A percentile compares a stretch with the other conserved stretches of the same genome.
Conservation (phyloP, 768 basidiomycete genomes). For the Crassisporium funariophilum region DNA sequence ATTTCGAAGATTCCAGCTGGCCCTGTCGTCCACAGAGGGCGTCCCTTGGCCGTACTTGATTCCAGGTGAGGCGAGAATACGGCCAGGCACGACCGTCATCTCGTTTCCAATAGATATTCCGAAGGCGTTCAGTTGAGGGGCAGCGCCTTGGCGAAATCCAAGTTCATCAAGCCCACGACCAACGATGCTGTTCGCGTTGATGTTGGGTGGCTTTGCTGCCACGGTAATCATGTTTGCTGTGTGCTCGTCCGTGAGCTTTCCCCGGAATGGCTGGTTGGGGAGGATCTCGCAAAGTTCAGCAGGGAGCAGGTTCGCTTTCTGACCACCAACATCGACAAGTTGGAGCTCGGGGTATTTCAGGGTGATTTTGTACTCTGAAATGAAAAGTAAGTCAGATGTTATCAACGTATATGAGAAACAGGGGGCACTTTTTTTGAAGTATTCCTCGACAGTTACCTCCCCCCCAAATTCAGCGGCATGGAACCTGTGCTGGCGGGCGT, state of each 20-base stretch:
- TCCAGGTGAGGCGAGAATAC: slow-evolving; percentile 63
- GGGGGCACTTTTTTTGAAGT: slow-evolving; percentile 62
- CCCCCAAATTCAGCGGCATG: slow-evolving; percentile 56
- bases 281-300: slow-evolving; percentile 75
- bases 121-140: slow-evolving; percentile 52
- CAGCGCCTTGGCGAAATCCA: slow-evolving; percentile 49
- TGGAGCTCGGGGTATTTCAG: slow-evolving; percentile 53
- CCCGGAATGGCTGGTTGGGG: slow-evolving; percentile 68
- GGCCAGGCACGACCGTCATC: slow-evolving; percentile 74
- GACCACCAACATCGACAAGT: slow-evolving; percentile 60
- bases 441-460: slow-evolving; percentile 61
- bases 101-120: slow-evolving; percentile 56
- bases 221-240: slow-evolving; percentile 72
- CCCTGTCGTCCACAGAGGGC: slow-evolving; percentile 56
- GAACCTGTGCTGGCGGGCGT: slow-evolving; percentile 54
- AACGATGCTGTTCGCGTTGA: slow-evolving; percentile 67
- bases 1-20: slow-evolving; percentile 75
- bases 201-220: slow-evolving; percentile 71
- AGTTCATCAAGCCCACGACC: slow-evolving; percentile 61
- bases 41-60: slow-evolving; percentile 58
- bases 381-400: slow-evolving; percentile 4
- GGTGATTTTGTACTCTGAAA: slow-evolving; percentile 68
- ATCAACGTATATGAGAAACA: slow-evolving; percentile 26
- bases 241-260: slow-evolving; percentile 67
- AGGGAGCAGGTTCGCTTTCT: slow-evolving; percentile 55